Evolutionary conservation across 306 rosid species (phyloP).

Genomic region (Pachyrhizus erosus): DNA sequence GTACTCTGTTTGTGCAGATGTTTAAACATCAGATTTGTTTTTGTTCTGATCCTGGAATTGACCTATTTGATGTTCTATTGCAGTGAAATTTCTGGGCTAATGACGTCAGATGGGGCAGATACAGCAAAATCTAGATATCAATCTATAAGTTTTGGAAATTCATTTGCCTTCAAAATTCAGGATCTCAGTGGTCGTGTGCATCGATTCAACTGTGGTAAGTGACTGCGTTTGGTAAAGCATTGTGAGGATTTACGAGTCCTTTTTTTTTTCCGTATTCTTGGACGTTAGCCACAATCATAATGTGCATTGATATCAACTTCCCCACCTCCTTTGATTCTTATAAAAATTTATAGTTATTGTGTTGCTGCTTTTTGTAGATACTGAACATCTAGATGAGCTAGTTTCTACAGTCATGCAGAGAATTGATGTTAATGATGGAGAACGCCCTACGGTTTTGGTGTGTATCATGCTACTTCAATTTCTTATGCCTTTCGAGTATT

Average conservation of each 20-base stretch:
- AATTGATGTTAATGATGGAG: conserved; percentile 49
- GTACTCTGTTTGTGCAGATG: conserved; percentile 48
- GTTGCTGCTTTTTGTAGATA: conserved; percentile 54
- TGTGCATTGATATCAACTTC: conserved; percentile 9
- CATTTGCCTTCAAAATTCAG: conserved; percentile 82
- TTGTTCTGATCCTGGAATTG: conserved; percentile 35
- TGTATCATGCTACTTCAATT: conserved; percentile 35
- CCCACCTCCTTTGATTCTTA: conserved; percentile 11
- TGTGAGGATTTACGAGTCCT: conserved; percentile 4
- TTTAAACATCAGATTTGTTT: conserved; percentile 16
- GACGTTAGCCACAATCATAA: conserved; percentile 24
- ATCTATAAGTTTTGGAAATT: conserved; percentile 70
- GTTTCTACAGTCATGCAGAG: conserved; percentile 76
- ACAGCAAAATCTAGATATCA: conserved; percentile 58
- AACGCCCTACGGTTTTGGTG: conserved; percentile 77
- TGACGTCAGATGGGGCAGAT: conserved; percentile 76
- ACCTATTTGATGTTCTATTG: conserved; percentile 38
- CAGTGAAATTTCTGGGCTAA: conserved; percentile 81
- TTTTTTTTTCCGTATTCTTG: background rate
- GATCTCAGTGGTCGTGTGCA: conserved; percentile 82
- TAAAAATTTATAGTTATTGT: conserved; percentile 2
- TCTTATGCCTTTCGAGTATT: conserved; percentile 22
- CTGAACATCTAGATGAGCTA: conserved; percentile 75
- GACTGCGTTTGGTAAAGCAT: conserved; percentile 24
- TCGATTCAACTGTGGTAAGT: conserved; percentile 83